These are phyloP conservation scores for Penicillium sclerotigenum DNA, from an alignment of 2,329 filamentous ascomycete genomes.

Conservation along the genomic window DNA sequence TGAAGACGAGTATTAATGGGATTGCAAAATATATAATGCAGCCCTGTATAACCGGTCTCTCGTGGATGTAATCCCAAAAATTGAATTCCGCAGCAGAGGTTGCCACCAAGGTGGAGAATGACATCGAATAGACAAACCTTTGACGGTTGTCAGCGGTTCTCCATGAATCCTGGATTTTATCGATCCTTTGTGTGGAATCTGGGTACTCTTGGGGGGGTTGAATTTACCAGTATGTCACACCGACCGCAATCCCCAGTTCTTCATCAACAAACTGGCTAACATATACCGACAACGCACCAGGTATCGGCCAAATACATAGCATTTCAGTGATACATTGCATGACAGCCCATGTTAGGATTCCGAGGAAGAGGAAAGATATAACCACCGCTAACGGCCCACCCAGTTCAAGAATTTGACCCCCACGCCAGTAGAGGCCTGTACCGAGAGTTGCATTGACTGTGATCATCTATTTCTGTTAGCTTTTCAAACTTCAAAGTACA, in stretches of 20 bases:
- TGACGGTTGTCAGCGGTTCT: not conserved
- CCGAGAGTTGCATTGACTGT: not conserved
- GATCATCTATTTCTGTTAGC: not conserved
- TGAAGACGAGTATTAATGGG: not conserved
- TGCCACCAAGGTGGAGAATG: not conserved
- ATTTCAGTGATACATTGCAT: constrained; percentile 43
- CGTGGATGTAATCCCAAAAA: not conserved
- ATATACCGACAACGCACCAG: constrained; percentile 38
- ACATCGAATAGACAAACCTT: not conserved
- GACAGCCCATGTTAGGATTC: constrained; percentile 25
- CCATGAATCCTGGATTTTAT: not conserved
- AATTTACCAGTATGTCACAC: not conserved
- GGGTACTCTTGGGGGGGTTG: not conserved
- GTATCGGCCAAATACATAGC: constrained; percentile 38
- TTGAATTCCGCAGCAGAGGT: not conserved
- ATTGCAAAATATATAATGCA: not conserved
- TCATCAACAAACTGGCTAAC: constrained; percentile 20
- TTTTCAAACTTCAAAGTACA: not conserved
- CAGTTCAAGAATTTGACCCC: not conserved
- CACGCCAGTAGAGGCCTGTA: not conserved
- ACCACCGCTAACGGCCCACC: not conserved
- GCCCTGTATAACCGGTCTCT: not conserved
- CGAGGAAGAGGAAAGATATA: not conserved
- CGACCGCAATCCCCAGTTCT: not conserved
- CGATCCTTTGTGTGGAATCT: not conserved